Conservation (phyloP, 208 protist species). For the Trypanosoma melophagium region DNA sequence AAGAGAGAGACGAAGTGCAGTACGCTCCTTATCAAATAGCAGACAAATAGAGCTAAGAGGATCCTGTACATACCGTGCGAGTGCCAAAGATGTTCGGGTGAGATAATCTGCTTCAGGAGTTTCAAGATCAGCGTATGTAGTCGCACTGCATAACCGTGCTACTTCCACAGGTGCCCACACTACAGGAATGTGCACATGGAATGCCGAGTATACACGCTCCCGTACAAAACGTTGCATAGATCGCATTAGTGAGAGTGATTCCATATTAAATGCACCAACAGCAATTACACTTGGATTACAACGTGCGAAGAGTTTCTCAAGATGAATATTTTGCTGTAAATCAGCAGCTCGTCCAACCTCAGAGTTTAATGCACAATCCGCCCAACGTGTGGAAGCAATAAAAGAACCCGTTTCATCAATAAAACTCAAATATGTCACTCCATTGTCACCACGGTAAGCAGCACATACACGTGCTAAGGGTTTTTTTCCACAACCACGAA, state of each 20-base stretch:
- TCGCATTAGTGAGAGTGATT: constrained; percentile 55
- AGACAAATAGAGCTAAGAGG: constrained; percentile 57
- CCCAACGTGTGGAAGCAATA: constrained; percentile 68
- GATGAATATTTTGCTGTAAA: constrained; percentile 51
- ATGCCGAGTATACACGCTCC: constrained; percentile 38
- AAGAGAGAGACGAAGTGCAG: constrained; percentile 58
- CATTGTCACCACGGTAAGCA: constrained; percentile 66
- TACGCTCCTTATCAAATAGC: constrained; percentile 72
- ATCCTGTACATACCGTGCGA: constrained; percentile 79
- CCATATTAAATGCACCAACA: constrained; percentile 49
- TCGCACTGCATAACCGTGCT: constrained; percentile 63
- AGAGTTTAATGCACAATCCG: constrained; percentile 58
- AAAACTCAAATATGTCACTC: constrained; percentile 69
- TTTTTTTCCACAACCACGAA: not conserved
- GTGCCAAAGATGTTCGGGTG: constrained; percentile 43
- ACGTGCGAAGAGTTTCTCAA: constrained; percentile 64
- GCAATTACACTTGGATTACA: constrained; percentile 70
- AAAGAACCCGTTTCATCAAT: constrained; percentile 77
- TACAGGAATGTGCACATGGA: constrained; percentile 56
- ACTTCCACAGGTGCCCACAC: constrained; percentile 74
- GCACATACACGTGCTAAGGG: constrained; percentile 60
- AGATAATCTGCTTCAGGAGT: constrained; percentile 42
- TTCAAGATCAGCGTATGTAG: constrained; percentile 50
- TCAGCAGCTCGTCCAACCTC: constrained; percentile 47
- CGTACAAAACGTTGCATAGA: constrained; percentile 64